A percentile compares a stretch with the other conserved stretches of the same genome.
phyloP scores from a whole-genome alignment of 164 flowering plant species.

The Berberis thunbergii region DNA sequence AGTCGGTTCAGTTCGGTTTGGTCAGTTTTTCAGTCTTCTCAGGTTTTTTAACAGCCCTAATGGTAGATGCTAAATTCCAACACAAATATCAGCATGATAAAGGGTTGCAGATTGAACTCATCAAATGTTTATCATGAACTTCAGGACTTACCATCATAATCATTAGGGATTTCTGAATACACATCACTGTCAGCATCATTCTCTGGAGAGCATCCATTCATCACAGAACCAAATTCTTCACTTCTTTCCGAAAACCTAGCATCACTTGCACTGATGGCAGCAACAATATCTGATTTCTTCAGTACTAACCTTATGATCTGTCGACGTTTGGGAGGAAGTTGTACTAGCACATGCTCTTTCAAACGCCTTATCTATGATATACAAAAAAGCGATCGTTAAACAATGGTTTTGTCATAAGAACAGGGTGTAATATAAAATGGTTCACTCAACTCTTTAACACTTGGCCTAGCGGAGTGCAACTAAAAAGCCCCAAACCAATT shows the following conservation, averaged over 20 bases:
- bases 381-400: background rate
- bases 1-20: too few species aligned
- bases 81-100: too few species aligned
- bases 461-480: too few species aligned
- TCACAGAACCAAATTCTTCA: constrained; percentile 2
- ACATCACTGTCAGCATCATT: constrained; percentile 20
- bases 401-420: background rate
- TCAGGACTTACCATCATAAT: constrained; percentile 30
- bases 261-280: constrained; percentile 17
- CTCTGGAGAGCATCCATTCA: constrained; percentile 20
- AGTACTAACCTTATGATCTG: constrained; percentile 63
- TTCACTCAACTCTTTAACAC: too few species aligned
- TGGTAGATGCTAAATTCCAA: too few species aligned
- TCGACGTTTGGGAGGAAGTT: constrained; percentile 87
- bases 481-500: too few species aligned
- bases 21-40: too few species aligned
- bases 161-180: constrained; percentile 14
- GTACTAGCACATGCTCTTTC: constrained; percentile 74
- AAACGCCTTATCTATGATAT: constrained; percentile 66
- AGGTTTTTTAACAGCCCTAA: too few species aligned
- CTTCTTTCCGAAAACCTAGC: constrained; percentile 1
- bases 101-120: background rate
- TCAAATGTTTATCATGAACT: background rate
- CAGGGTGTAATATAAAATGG: background rate
- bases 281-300: constrained; percentile 52